Evolutionary conservation across 306 rosid species (phyloP).

Genomic region (Hippophae gyantsensis): DNA sequence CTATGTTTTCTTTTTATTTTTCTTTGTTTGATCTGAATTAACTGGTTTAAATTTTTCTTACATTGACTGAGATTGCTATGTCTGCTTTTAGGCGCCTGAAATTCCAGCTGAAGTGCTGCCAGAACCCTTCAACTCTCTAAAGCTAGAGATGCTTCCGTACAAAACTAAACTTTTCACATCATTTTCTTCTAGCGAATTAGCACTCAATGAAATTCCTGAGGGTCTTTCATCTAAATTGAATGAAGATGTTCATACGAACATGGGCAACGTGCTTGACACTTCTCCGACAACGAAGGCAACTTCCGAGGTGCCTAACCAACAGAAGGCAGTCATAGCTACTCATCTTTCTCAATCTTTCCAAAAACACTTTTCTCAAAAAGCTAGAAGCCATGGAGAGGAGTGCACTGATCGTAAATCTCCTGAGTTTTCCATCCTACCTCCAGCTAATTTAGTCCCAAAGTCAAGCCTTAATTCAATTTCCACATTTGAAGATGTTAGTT

Average conservation of each 20-base stretch:
- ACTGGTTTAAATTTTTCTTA: neutral
- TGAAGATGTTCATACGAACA: conserved; percentile 6
- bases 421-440: conserved; percentile 13
- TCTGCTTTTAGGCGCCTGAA: conserved; percentile 47
- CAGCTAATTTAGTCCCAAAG: conserved; percentile 18
- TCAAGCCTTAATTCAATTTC: conserved; percentile 10
- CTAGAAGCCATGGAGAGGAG: conserved; percentile 12
- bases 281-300: conserved; percentile 12
- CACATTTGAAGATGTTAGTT: conserved; percentile 9
- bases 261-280: conserved; percentile 8
- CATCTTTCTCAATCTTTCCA: conserved; percentile 41
- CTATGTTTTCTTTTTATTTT: too few relatives aligned
- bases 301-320: conserved; percentile 22
- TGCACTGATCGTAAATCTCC: conserved; percentile 6
- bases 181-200: conserved; percentile 7
- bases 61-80: conserved; percentile 15
- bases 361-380: conserved; percentile 34
- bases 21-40: too few relatives aligned
- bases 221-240: neutral
- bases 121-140: conserved; percentile 42
- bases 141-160: conserved; percentile 13
- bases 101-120: conserved; percentile 69
- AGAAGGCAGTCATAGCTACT: conserved; percentile 31
- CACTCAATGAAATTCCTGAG: conserved; percentile 9
- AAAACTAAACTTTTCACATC: conserved; percentile 11